Conservation (phyloP, 31 red algal species). For the Odonthalia washingtoniensis region DNA sequence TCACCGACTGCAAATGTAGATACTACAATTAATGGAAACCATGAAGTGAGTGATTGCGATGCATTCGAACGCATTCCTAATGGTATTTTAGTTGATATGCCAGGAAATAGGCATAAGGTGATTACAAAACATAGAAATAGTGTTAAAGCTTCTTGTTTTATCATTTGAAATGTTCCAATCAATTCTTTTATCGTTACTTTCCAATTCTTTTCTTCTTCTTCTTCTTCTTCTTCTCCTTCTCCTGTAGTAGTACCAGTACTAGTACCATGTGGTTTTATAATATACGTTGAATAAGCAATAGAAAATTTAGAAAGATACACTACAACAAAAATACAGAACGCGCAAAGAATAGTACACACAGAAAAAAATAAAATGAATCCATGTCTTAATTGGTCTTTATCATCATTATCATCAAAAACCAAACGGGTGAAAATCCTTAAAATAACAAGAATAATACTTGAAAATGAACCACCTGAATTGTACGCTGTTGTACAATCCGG, state of each 20-base stretch:
- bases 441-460: slow-evolving; percentile 48
- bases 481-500: slow-evolving; percentile 51
- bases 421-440: slow-evolving; percentile 62
- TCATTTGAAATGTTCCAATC: slow-evolving; percentile 27
- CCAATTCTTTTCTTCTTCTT: neutral
- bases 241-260: neutral
- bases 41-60: neutral
- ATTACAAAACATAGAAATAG: slow-evolving; percentile 46
- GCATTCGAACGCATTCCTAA: neutral
- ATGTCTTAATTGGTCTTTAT: slow-evolving; percentile 14
- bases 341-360: slow-evolving; percentile 45
- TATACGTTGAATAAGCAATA: neutral
- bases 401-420: slow-evolving; percentile 28
- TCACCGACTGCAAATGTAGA: slow-evolving; percentile 61
- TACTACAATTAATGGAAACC: slow-evolving; percentile 62
- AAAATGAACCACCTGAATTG: slow-evolving; percentile 45
- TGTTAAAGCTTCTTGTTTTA: slow-evolving; percentile 29
- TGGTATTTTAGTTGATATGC: slow-evolving; percentile 51
- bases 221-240: neutral
- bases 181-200: neutral
- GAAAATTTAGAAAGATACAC: neutral
- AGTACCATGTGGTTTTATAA: neutral
- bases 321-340: neutral
- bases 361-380: slow-evolving; percentile 58
- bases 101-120: slow-evolving; percentile 60